Evolutionary conservation across 2,329 filamentous ascomycete species (phyloP), one percentile per base, ranked within the genome.

Genomic region (Fusarium succisae): DNA sequence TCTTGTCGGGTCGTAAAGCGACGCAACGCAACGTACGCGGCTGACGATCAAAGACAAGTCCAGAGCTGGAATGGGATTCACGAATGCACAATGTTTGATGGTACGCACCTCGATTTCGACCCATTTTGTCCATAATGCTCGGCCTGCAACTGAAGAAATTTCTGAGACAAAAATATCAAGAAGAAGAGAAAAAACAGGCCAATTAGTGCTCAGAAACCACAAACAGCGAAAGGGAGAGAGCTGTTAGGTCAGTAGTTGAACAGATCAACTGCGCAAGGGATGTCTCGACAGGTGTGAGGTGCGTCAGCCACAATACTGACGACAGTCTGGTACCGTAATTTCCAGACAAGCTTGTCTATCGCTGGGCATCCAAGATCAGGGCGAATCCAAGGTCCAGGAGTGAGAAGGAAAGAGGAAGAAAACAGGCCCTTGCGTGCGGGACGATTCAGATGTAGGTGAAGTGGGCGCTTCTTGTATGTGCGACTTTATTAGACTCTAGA

Each of bases 61-160:
- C 66, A 48, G 63, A 62, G 62, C 68, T 74, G 76, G 76, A 76
- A 77, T 77, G 76, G 56, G 44, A 70, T 72, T 63, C 63, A 75
- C 62, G 37, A 68, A 70, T 63, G 64, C 58, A 73, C 51, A 72
- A 77, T 61, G 28, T 57, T 47, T 58, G 41, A 67, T 59, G 45
- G 71, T 75, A 87, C 86, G 80, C 83, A 88, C 87, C 87, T 82
- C 87, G 84, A 86, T 86, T 88, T 78, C 87, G 86, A 79, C 81
- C 86, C 87, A 88, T 88, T 74, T 83, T 87, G 72, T 66, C 66
- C 44, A 68, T 47, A 39, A 41, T 39, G 47, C 35, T 66, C 67
- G 71, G 75, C 60, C 63, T 67, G 70, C 63, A 45, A 68, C 61
- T 64, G 72, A 66, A 53, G 47, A 69, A 70, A 70, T 65, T 72